Evolutionary conservation across 805 yeast genomes (phyloP).

Genomic region (Hanseniaspora osmophila): DNA sequence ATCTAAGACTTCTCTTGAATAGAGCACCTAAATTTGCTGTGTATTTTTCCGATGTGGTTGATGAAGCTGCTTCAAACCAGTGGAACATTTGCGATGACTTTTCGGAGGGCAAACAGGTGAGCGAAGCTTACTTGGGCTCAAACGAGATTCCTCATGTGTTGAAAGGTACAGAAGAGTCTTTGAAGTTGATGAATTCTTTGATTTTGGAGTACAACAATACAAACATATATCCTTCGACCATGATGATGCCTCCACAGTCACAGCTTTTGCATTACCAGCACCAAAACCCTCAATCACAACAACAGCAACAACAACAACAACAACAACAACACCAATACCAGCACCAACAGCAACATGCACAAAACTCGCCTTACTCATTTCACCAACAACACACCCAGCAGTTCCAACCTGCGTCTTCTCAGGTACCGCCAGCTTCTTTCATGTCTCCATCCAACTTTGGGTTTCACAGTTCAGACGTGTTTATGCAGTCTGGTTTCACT

Average conservation of each 20-base stretch:
- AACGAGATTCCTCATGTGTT: conserved; percentile 54
- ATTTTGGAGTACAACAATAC: conserved; percentile 32
- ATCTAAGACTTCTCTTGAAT: conserved; percentile 34
- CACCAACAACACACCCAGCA: conserved; percentile 4
- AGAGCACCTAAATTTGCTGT: conserved; percentile 71
- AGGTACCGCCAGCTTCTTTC: conserved; percentile 1
- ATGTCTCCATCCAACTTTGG: conserved; percentile 1
- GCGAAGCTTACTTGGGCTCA: conserved; percentile 49
- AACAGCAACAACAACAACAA: conserved; percentile 10
- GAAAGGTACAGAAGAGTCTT: conserved; percentile 39
- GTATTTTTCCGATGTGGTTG: conserved; percentile 44
- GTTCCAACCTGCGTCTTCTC: not conserved
- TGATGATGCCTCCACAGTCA: not conserved
- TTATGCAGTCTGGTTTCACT: conserved; percentile 1
- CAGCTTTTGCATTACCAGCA: conserved; percentile 1
- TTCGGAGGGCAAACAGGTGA: conserved; percentile 72
- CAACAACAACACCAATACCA: conserved; percentile 3
- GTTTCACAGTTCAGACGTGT: conserved; percentile 3
- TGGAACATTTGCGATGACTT: conserved; percentile 79
- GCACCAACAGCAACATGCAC: not conserved
- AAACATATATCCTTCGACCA: conserved; percentile 3
- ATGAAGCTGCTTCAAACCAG: conserved; percentile 38
- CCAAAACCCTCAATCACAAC: conserved; percentile 3
- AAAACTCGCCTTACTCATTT: conserved; percentile 2
- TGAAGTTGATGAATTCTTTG: conserved; percentile 40